Base-by-base conservation (phyloP, 2,329 filamentous ascomycete genomes). In the Myriosclerotinia curreyana region DNA sequence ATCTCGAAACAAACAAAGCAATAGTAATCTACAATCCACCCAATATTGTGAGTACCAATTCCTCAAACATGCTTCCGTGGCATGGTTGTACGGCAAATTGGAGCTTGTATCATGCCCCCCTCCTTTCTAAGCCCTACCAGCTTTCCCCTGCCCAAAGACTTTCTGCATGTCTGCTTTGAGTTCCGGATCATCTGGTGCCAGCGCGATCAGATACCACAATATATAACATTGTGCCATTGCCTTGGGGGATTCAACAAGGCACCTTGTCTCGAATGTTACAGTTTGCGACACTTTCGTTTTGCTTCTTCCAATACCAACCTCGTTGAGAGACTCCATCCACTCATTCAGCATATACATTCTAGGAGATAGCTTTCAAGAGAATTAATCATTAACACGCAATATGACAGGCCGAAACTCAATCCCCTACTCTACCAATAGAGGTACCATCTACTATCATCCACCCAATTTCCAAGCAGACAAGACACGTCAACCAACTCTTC, bases 361-460 rank as follows among this genome's bases (percentile, higher is more conserved):
- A 38, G 49, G 44, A 60, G 25, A 56, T 34, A 48, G 31, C 20
- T 44, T 40, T 60, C 12, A 25, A 50, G 25, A 52, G 44, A 34
- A 46, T 62, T 65, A 49, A 56, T 66, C 36, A 64, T 70, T 71
- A 68, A 71, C 66, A 60, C 61, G 49, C 69, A 73, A 67, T n/a
- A 74, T 74, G 73, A 60, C 71, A 74, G 71, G 66, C 48, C 55
- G 65, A 36, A 42, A 63, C 14, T 62, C 66, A 40, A 65, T 71
- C 51, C 68, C 69, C 9, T 72, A 70, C 64, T 66, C 67, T 44
- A 66, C 70, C 20, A 68, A 42, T n/a, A 65, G 71, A 68, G 72
- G 73, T 8, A 71, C 67, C 3, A 66, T 74, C 28, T 67, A 64
- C 59, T 74, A 74, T 51, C 69, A 68, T 38, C 72, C 71, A 28